Evolutionary conservation across 148 eudicot genomes (phyloP), one percentile per base, ranked within the genome.

Genomic region (Nepenthes gracilis): DNA sequence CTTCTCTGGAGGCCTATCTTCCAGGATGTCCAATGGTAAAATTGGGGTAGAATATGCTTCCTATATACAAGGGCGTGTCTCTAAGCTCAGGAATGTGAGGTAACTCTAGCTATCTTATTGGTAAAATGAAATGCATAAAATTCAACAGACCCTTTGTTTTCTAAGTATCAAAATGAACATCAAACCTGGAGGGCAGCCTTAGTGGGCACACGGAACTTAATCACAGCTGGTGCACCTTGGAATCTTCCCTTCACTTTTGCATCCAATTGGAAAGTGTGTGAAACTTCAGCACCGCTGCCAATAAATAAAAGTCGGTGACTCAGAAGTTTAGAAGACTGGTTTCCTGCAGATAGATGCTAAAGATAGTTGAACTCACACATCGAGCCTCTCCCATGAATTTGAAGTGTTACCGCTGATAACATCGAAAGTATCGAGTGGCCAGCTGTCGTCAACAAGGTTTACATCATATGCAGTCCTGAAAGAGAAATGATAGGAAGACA

Each of bases 401-500:
- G 97, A 82, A 45, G 85, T 78, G 79, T 86, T 90, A 32, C 97
- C 91, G 38, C 67, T 69, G 73, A 84, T 70, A 64, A 76, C 54
- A 32, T 77, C 72, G 61, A 90, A 90, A 56, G 75, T 15, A 55
- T 82, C 86, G 48, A 61, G 37, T 12, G 95, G 75, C 97, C 97
- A 90, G 81, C 74, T 83, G 70, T 82, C 88, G 63, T 90, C 97
- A 58, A 63, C 79, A 23, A 90, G 72, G 60, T 85, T 81, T 48
- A 90, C 82, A 77, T 90, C 97, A 74, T 86, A 90, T 9, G 97
- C 97, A 54, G 95, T 83, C 80, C 97, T 90, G 83, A 64, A 63
- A 3, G 23, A 13, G 62, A 11, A 49, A 11, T 5, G 53, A 49
- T 11, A 49, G 13, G 15, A 49, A 11, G 13, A 36, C 12, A 40